Conservation (phyloP, 2,329 filamentous ascomycete species). For the Aureobasidium sp. region DNA sequence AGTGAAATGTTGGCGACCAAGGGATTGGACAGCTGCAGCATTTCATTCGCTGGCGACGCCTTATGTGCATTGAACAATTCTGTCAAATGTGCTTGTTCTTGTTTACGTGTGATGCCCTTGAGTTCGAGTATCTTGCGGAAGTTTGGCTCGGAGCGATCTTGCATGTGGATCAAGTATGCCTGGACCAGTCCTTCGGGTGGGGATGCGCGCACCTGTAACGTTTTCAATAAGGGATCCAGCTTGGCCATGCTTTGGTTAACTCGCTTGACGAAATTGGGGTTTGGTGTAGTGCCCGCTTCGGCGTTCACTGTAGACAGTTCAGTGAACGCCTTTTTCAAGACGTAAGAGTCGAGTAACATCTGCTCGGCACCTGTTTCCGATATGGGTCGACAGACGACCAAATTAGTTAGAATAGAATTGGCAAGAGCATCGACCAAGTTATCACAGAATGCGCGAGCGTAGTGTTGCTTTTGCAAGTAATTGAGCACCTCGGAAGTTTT, state of each 20-base stretch:
- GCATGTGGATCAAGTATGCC: conserved; percentile 95
- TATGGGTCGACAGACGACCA: conserved; percentile 83
- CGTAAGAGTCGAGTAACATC: conserved; percentile 95
- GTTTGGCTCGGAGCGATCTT: conserved; percentile 84
- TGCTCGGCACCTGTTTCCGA: conserved; percentile 93
- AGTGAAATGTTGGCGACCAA: conserved; percentile 55
- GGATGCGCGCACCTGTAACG: conserved; percentile 83
- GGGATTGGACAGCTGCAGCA: conserved; percentile 58
- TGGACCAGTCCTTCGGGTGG: conserved; percentile 92
- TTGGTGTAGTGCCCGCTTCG: conserved; percentile 45
- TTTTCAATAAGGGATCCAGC: conserved; percentile 89
- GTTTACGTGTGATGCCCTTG: conserved; percentile 75
- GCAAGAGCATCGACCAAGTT: conserved; percentile 87
- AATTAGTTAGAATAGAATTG: conserved; percentile 68
- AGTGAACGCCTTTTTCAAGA: conserved; percentile 70
- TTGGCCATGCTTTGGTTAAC: conserved; percentile 77
- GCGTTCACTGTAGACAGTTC: conserved; percentile 57
- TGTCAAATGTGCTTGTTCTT: conserved; percentile 71
- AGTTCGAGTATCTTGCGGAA: conserved; percentile 95
- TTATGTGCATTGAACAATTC: conserved; percentile 89
- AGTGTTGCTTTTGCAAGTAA: conserved; percentile 80
- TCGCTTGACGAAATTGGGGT: conserved; percentile 68
- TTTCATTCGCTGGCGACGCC: conserved; percentile 55
- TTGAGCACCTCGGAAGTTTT: conserved; percentile 67
- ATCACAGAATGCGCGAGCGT: conserved; percentile 89